Evolutionary conservation across 331 rosid genomes (phyloP).

Genomic region (Ulmus americana): DNA sequence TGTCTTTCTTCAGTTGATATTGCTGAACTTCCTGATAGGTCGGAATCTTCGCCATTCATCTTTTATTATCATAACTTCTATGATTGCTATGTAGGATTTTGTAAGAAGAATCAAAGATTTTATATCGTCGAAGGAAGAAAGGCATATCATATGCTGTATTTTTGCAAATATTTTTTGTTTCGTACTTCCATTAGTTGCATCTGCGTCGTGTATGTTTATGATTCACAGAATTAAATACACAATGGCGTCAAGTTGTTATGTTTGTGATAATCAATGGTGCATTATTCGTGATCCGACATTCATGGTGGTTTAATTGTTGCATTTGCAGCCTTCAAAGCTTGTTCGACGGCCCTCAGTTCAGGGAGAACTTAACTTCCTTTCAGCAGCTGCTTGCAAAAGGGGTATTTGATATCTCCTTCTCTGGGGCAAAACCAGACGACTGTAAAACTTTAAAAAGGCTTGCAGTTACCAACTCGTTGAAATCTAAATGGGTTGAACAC

Average conservation of each 20-base stretch:
- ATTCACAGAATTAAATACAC: not conserved
- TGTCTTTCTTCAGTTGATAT: constrained; percentile 69
- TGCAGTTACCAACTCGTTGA: constrained; percentile 49
- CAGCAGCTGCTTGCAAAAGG: constrained; percentile 89
- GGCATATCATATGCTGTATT: not conserved
- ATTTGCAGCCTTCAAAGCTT: constrained; percentile 66
- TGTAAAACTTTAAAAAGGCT: constrained; percentile 73
- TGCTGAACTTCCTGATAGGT: constrained; percentile 69
- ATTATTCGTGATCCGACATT: not conserved
- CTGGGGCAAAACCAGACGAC: constrained; percentile 68
- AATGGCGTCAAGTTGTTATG: not conserved
- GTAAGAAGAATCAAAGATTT: not conserved
- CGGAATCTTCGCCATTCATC: constrained; percentile 28
- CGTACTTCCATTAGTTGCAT: not conserved
- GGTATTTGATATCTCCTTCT: constrained; percentile 62
- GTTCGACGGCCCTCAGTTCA: constrained; percentile 75
- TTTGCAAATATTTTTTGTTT: too few relatives aligned
- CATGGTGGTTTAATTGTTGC: constrained; percentile 24
- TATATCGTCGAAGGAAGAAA: not conserved
- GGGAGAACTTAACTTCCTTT: constrained; percentile 67
- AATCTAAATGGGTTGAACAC: constrained; percentile 80
- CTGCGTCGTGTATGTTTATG: not conserved
- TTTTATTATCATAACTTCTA: not conserved
- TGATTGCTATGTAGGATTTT: too few relatives aligned
- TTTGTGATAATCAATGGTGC: not conserved